A percentile compares a stretch with the other conserved stretches of the same genome.
Evolutionary conservation across 2,329 filamentous ascomycete species (phyloP).

Genomic region (Trichoderma citrinoviride): DNA sequence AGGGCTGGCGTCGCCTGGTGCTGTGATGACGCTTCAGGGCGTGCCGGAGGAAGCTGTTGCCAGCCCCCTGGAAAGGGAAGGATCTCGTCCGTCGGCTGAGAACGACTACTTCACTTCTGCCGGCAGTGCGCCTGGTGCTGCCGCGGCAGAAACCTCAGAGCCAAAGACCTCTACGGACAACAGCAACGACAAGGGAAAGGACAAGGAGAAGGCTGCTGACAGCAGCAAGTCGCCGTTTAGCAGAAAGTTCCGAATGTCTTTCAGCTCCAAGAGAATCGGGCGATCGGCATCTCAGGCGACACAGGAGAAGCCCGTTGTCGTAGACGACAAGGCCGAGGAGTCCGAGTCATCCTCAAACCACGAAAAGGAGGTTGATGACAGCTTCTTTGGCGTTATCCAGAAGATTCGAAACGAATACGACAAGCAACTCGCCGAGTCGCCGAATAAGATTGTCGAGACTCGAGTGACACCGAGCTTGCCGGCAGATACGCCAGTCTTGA

Average conservation of each 20-base stretch:
- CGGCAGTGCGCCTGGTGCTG: constrained; percentile 33
- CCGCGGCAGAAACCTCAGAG: constrained; percentile 33
- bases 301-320: constrained; percentile 67
- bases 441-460: constrained; percentile 56
- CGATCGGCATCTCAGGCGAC: constrained; percentile 59
- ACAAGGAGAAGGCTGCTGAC: constrained; percentile 44
- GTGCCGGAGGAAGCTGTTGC: constrained; percentile 48
- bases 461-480: constrained; percentile 66
- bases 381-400: constrained; percentile 68
- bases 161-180: constrained; percentile 50
- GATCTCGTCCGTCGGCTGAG: constrained; percentile 61
- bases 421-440: constrained; percentile 57
- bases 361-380: constrained; percentile 73
- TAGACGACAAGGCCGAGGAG: constrained; percentile 74
- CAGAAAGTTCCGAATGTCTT: constrained; percentile 83
- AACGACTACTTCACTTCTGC: constrained; percentile 75
- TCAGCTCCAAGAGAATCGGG: constrained; percentile 80
- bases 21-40: constrained; percentile 40
- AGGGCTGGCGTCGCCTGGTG: constrained; percentile 67
- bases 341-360: constrained; percentile 62
- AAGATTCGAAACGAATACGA: constrained; percentile 72
- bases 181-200: constrained; percentile 48
- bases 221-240: constrained; percentile 68
- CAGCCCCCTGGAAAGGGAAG: constrained; percentile 54
- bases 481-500: constrained; percentile 73